Percentiles rank a stretch among this genome's conserved stretches.
Evolutionary conservation across 345 rosid species (phyloP).

Genomic region (Eucalyptus curtisii): DNA sequence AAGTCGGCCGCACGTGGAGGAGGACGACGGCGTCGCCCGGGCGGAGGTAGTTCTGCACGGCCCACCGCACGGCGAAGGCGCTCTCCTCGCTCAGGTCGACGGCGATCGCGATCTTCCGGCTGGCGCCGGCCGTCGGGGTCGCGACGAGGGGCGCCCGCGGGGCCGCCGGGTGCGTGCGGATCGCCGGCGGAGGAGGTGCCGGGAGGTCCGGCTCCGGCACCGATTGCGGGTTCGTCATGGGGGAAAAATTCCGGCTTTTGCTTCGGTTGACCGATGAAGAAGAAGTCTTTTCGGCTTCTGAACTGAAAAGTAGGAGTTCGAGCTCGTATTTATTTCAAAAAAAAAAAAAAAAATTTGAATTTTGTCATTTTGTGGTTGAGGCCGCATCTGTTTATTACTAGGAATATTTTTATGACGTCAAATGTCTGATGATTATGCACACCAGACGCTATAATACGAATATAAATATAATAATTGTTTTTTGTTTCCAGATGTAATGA

Average conservation of each 20-base stretch:
- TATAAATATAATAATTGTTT: background rate
- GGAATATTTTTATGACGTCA: background rate
- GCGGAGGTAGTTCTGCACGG: constrained; percentile 56
- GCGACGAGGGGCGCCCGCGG: constrained; percentile 7
- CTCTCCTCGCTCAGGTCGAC: constrained; percentile 69
- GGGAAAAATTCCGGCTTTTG: background rate
- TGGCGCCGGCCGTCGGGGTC: constrained; percentile 26
- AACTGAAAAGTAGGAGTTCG: background rate
- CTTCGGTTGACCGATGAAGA: background rate
- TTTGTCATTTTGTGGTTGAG: background rate
- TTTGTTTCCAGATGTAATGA: background rate
- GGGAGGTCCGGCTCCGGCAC: background rate
- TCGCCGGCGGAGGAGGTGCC: background rate
- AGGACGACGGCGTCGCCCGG: constrained; percentile 49
- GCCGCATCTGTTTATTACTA: background rate
- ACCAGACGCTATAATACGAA: background rate
- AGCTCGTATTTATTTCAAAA: background rate
- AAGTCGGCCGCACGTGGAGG: constrained; percentile 52
- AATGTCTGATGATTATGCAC: background rate
- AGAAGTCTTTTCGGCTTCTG: background rate
- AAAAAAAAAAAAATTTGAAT: background rate
- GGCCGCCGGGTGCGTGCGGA: constrained; percentile 6
- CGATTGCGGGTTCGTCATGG: background rate
- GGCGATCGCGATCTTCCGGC: constrained; percentile 50
- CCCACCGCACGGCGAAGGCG: constrained; percentile 58